Evolutionary conservation across 345 rosid species (phyloP).

Genomic region (Adansonia digitata): DNA sequence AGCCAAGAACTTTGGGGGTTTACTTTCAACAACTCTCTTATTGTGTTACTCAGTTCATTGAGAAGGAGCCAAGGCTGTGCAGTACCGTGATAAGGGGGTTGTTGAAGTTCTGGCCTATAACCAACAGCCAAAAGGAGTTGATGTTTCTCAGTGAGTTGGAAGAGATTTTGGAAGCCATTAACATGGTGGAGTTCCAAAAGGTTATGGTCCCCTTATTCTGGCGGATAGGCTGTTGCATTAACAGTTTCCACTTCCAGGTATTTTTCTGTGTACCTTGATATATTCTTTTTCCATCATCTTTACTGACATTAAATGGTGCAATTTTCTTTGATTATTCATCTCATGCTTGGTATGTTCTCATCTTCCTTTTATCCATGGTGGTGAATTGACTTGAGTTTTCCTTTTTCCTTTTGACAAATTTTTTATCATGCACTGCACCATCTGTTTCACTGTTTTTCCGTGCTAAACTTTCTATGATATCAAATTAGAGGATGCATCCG

Average conservation of each 20-base stretch:
- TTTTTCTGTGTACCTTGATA: neutral
- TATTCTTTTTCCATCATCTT: neutral
- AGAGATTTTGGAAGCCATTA: constrained; percentile 74
- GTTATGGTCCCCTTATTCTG: constrained; percentile 73
- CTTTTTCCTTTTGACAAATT: neutral
- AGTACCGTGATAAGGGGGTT: constrained; percentile 61
- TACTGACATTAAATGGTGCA: neutral
- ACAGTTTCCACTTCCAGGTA: constrained; percentile 87
- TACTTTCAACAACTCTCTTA: constrained; percentile 80
- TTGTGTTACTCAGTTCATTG: constrained; percentile 71
- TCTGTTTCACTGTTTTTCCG: neutral
- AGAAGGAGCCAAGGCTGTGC: constrained; percentile 76
- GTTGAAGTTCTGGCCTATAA: constrained; percentile 82
- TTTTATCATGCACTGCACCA: neutral
- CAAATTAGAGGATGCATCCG: neutral
- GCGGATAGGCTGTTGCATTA: constrained; percentile 78
- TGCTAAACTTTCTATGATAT: neutral
- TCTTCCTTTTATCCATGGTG: neutral
- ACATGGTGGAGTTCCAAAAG: constrained; percentile 72
- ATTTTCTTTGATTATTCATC: neutral
- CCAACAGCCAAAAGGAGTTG: constrained; percentile 87
- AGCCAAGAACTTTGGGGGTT: constrained; percentile 68
- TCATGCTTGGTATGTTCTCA: neutral
- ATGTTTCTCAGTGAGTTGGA: constrained; percentile 84
- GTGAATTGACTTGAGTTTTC: neutral